phyloP scores from a whole-genome alignment of 306 rosid species.

The Ormosia emarginata region DNA sequence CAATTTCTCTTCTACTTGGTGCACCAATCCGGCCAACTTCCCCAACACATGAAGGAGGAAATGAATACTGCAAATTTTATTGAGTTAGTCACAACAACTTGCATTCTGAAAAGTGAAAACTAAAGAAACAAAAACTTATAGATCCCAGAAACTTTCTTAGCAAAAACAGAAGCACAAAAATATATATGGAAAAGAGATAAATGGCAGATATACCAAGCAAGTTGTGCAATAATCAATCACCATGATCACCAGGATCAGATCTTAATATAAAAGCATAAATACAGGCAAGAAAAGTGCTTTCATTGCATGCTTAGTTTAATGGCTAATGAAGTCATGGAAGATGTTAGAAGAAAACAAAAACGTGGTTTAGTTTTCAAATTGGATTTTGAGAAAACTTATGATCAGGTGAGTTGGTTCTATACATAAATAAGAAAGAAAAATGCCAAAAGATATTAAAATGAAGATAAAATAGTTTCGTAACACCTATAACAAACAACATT shows the following conservation, averaged over 20 bases:
- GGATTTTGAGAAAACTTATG: not conserved
- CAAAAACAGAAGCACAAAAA: not conserved
- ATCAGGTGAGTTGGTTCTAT: not conserved
- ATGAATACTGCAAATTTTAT: conserved; percentile 65
- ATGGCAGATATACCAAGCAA: not conserved
- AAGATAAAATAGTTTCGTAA: not conserved
- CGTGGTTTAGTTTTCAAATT: not conserved
- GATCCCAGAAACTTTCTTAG: not conserved
- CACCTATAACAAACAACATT: not conserved
- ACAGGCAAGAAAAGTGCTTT: not conserved
- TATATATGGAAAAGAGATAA: not conserved
- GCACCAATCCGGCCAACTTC: conserved; percentile 97
- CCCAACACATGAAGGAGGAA: conserved; percentile 98
- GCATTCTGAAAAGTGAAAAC: not conserved
- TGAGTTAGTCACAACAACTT: conserved; percentile 15
- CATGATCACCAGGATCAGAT: not conserved
- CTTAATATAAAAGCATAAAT: not conserved
- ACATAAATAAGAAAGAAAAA: not conserved
- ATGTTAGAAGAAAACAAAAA: not conserved
- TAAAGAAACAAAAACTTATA: not conserved
- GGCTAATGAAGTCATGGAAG: not conserved
- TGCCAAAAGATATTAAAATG: not conserved
- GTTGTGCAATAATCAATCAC: not conserved
- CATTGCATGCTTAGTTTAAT: not conserved
- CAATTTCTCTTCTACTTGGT: conserved; percentile 97